phyloP scores from a whole-genome alignment of 2,329 filamentous ascomycete genomes.

The Graphilbum ipis-grandicollis region DNA sequence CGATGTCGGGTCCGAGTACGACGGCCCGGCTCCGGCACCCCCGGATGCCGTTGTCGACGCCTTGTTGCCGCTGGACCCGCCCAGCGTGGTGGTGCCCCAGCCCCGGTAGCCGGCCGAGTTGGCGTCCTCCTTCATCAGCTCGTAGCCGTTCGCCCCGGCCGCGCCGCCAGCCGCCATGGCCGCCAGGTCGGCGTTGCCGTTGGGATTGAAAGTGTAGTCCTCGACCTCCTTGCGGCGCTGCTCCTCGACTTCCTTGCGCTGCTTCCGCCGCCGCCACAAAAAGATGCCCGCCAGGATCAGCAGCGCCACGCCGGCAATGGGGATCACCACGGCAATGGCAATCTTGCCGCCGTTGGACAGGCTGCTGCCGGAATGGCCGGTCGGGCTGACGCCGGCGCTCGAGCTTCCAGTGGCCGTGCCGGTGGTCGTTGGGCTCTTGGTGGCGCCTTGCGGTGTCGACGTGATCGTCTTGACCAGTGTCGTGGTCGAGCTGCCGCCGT shows the following conservation, averaged over 20 bases:
- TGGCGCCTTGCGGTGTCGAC: slow-evolving; percentile 5
- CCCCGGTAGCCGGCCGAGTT: slow-evolving; percentile 70
- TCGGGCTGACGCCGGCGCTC: slow-evolving; percentile 12
- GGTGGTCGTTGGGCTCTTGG: slow-evolving; percentile 11
- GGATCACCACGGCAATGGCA: slow-evolving; percentile 84
- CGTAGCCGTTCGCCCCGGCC: slow-evolving; percentile 30
- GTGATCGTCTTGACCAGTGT: slow-evolving; percentile 9
- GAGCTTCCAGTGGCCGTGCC: slow-evolving; percentile 8
- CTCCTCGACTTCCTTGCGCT: slow-evolving; percentile 70
- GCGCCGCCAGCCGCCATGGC: slow-evolving; percentile 21
- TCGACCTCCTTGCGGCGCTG: slow-evolving; percentile 89
- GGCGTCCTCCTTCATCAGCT: slow-evolving; percentile 64
- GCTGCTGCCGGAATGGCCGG: slow-evolving; percentile 19
- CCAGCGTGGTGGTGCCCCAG: slow-evolving; percentile 67
- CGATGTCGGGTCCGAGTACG: slow-evolving; percentile 59
- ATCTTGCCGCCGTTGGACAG: slow-evolving; percentile 53
- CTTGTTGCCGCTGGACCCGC: slow-evolving; percentile 57
- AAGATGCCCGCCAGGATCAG: slow-evolving; percentile 62
- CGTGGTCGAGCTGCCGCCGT: slow-evolving; percentile 2
- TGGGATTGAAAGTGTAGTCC: slow-evolving; percentile 96
- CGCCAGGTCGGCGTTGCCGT: slow-evolving; percentile 68
- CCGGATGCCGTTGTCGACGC: slow-evolving; percentile 80
- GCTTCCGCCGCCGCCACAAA: slow-evolving; percentile 79
- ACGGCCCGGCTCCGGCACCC: slow-evolving; percentile 41
- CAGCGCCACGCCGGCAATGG: slow-evolving; percentile 72